phyloP scores from a whole-genome alignment of 768 basidiomycete genomes.

The Phanerodontia chrysosporium region DNA sequence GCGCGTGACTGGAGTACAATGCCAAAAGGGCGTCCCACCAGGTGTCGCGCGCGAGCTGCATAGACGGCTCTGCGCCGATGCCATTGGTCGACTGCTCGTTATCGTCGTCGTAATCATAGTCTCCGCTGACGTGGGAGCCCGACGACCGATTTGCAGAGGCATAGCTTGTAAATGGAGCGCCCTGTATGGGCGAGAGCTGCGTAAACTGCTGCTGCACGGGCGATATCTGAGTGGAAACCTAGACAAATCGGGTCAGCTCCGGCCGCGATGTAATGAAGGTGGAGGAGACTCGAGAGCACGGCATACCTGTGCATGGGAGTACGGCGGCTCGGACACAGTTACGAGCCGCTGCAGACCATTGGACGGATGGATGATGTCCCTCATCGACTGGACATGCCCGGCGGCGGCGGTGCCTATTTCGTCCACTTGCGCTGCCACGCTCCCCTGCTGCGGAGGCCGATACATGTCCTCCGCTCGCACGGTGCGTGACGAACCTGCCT shows the following conservation, averaged over 20 bases:
- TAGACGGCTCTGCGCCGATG: constrained; percentile 48
- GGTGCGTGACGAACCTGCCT: background rate
- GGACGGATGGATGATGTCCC: constrained; percentile 5
- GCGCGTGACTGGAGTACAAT: constrained; percentile 37
- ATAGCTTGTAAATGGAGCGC: background rate
- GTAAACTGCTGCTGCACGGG: constrained; percentile 1
- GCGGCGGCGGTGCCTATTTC: background rate
- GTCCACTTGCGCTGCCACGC: background rate
- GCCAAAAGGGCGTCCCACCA: constrained; percentile 76
- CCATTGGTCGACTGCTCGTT: constrained; percentile 2
- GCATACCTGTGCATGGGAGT: constrained; percentile 9
- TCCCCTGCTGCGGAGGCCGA: constrained; percentile 5
- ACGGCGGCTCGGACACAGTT: constrained; percentile 10
- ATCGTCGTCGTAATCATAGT: constrained; percentile 5
- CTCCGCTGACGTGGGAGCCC: background rate
- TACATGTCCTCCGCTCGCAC: constrained; percentile 4
- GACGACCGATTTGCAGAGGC: background rate
- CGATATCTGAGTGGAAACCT: constrained; percentile 1
- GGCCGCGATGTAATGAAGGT: constrained; percentile 1
- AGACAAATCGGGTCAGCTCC: background rate
- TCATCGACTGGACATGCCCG: background rate
- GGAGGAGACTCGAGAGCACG: background rate
- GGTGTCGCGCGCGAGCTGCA: constrained; percentile 63
- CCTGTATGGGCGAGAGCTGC: background rate
- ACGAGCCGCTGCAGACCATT: constrained; percentile 3